A percentile compares a stretch with the other conserved stretches of the same genome.
Conservation (phyloP, 2,329 filamentous ascomycete species). For the Pseudocercospora cruenta region DNA sequence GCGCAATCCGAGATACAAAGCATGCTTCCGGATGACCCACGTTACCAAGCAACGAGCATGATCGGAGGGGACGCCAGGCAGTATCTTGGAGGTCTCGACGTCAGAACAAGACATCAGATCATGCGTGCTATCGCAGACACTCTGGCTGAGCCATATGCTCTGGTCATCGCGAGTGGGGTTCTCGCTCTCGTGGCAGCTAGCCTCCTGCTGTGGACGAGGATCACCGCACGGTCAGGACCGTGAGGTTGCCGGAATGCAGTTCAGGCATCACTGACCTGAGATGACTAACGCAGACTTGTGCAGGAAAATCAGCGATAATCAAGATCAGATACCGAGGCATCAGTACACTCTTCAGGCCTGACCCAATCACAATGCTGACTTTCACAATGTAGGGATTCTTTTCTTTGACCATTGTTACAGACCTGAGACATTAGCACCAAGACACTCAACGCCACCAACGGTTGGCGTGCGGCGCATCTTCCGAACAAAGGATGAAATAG, state of each 20-base stretch:
- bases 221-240: background rate
- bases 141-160: conserved; percentile 13
- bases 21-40: conserved; percentile 3
- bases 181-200: conserved; percentile 9
- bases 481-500: conserved; percentile 1
- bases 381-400: background rate
- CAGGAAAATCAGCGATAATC: no score
- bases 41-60: background rate
- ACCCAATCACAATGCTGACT: background rate
- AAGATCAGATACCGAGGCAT: no score
- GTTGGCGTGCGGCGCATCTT: background rate
- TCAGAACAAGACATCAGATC: conserved; percentile 11
- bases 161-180: conserved; percentile 16
- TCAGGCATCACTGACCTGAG: no score
- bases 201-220: background rate
- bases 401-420: conserved; percentile 1
- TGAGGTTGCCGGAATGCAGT: no score
- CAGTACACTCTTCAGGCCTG: background rate
- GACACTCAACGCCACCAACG: background rate
- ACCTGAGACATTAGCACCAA: background rate
- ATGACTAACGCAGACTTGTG: no score
- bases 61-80: conserved; percentile 10
- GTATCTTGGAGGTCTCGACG: conserved; percentile 10
- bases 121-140: conserved; percentile 11
- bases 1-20: conserved; percentile 2